Evolutionary conservation across 345 rosid species (phyloP).

Genomic region (Lepidium didymum): DNA sequence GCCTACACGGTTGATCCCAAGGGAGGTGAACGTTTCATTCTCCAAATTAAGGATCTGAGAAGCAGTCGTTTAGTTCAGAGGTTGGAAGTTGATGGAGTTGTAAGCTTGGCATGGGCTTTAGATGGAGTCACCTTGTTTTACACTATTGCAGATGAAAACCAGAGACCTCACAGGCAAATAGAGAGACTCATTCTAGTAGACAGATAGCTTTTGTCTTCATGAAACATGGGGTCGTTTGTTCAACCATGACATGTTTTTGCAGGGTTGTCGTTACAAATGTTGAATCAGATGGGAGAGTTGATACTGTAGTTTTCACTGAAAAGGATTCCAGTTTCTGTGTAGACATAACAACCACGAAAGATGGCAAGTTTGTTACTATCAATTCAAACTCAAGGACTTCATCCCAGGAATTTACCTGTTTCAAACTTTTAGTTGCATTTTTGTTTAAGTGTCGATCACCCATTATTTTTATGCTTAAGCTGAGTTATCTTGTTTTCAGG

Average conservation of each 20-base stretch:
- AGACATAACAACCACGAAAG: conserved; percentile 88
- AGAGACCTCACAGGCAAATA: conserved; percentile 68
- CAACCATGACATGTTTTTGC: conserved; percentile 15
- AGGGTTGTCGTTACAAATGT: conserved; percentile 66
- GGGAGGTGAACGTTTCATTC: conserved; percentile 63
- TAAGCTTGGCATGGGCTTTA: conserved; percentile 88
- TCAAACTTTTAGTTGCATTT: conserved; percentile 9
- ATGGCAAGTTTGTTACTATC: conserved; percentile 88
- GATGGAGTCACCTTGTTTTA: conserved; percentile 68
- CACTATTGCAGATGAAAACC: conserved; percentile 55
- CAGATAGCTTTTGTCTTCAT: not conserved
- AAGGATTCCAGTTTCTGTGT: conserved; percentile 70
- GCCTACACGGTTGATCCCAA: conserved; percentile 73
- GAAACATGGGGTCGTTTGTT: conserved; percentile 5
- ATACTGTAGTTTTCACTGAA: conserved; percentile 44
- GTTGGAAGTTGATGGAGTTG: conserved; percentile 52
- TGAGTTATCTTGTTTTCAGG: conserved; percentile 38
- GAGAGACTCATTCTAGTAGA: not conserved
- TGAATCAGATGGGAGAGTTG: conserved; percentile 37
- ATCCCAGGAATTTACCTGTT: conserved; percentile 62
- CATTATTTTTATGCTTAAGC: not conserved
- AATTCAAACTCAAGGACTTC: conserved; percentile 95
- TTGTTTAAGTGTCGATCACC: too few relatives aligned
- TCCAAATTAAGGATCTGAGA: conserved; percentile 74
- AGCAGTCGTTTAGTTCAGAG: conserved; percentile 42